Conservation (phyloP, 2,329 filamentous ascomycete species). For the Calonectria henricotiae region DNA sequence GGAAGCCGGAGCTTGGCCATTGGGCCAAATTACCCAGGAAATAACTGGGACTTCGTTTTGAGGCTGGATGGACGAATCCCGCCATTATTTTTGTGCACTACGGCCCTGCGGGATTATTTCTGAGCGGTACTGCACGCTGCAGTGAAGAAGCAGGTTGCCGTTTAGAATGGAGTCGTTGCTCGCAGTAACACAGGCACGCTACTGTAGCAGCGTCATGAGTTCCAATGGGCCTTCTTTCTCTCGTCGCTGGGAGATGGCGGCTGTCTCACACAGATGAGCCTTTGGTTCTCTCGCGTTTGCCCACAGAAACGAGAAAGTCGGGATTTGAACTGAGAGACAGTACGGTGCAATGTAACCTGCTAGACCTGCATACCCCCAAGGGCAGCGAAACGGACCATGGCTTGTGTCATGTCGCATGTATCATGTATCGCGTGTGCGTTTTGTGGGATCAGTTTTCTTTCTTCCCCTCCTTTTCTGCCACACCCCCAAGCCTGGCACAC, state of each 20-base stretch:
- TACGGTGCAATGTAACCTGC: slow-evolving; percentile 16
- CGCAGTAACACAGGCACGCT: slow-evolving; percentile 17
- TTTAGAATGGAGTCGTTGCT: slow-evolving; percentile 15
- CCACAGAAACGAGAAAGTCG: slow-evolving; percentile 8
- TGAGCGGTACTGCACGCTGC: slow-evolving; percentile 30
- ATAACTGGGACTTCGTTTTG: slow-evolving; percentile 25
- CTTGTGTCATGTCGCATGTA: slow-evolving; percentile 27
- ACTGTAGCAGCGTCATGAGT: neutral
- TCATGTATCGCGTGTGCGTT: slow-evolving; percentile 20
- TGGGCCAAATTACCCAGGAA: slow-evolving; percentile 13
- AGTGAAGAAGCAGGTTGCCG: slow-evolving; percentile 26
- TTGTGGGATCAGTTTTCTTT: slow-evolving; percentile 25
- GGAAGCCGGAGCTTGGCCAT: neutral
- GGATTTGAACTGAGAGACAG: slow-evolving; percentile 25
- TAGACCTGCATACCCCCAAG: slow-evolving; percentile 27
- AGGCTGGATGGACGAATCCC: slow-evolving; percentile 20
- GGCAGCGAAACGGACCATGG: slow-evolving; percentile 26
- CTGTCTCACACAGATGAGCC: slow-evolving; percentile 21
- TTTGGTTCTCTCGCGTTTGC: neutral
- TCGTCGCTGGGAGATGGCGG: neutral
- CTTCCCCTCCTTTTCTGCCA: slow-evolving; percentile 40
- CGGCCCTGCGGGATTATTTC: slow-evolving; percentile 38
- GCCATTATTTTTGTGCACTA: slow-evolving; percentile 15
- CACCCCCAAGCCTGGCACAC: slow-evolving; percentile 6
- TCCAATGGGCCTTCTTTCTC: neutral